phyloP scores from a whole-genome alignment of 768 basidiomycete genomes.

The Boletus reticuloceps region DNA sequence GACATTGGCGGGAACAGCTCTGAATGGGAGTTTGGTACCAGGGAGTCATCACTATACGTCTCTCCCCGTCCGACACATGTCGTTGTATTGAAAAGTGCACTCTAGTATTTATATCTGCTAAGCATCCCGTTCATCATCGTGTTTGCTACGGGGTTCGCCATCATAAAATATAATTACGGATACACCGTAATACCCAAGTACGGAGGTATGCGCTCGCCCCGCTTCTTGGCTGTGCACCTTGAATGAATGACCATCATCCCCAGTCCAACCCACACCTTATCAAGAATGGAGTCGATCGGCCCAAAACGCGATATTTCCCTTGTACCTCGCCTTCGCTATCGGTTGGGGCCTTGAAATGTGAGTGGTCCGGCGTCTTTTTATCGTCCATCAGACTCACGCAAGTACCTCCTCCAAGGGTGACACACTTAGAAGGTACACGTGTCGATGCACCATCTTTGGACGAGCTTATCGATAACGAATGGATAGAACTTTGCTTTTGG shows the following conservation, averaged over 20 bases:
- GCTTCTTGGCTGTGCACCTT: neutral
- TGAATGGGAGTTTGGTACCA: no score
- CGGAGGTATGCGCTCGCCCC: constrained; percentile 40
- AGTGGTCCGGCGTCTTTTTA: constrained; percentile 18
- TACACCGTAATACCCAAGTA: constrained; percentile 42
- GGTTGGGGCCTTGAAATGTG: constrained; percentile 79
- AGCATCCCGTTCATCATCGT: constrained; percentile 57
- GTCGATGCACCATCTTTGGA: neutral
- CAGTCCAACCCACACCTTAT: constrained; percentile 68
- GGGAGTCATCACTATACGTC: constrained; percentile 81
- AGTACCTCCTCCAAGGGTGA: constrained; percentile 48
- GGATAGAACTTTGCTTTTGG: constrained; percentile 82
- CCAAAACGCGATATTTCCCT: constrained; percentile 56
- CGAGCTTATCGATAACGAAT: neutral
- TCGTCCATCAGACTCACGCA: no score
- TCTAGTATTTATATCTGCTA: constrained; percentile 68
- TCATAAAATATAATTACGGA: constrained; percentile 75
- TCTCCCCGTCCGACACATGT: neutral
- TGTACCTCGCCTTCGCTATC: constrained; percentile 60
- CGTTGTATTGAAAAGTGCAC: neutral
- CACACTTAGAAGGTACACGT: constrained; percentile 69
- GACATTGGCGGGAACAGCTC: no score
- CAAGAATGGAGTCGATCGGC: constrained; percentile 50
- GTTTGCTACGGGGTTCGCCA: constrained; percentile 60
- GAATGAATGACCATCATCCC: neutral